phyloP scores from a whole-genome alignment of 2,329 filamentous ascomycete genomes.

The Cercospora nicotianae region DNA sequence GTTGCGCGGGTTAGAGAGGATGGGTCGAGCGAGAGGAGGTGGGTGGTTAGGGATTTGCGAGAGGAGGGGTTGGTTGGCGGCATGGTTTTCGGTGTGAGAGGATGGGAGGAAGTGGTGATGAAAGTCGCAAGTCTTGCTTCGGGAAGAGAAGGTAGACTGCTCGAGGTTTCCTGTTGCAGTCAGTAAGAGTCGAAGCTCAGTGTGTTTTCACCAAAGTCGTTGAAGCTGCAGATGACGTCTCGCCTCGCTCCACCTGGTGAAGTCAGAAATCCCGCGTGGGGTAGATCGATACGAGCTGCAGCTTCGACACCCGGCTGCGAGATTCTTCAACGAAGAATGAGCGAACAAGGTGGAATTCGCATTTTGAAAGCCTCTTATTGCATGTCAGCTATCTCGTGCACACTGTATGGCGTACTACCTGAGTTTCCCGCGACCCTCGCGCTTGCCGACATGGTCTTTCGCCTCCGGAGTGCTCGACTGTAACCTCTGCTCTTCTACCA shows the following conservation, averaged over 20 bases:
- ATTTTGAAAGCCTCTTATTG: neutral
- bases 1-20: slow-evolving; percentile 58
- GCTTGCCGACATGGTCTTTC: neutral
- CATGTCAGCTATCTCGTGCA: neutral
- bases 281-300: neutral
- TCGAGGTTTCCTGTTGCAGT: neutral
- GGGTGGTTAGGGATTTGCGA: slow-evolving; percentile 52
- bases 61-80: slow-evolving; percentile 25
- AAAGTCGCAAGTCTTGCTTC: neutral
- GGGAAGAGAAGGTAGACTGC: neutral
- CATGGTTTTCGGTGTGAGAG: slow-evolving; percentile 28
- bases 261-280: slow-evolving; percentile 6
- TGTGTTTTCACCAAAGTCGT: neutral
- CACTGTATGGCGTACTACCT: neutral
- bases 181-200: neutral
- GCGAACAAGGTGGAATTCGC: no score
- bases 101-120: neutral
- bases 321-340: neutral
- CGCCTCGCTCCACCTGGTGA: slow-evolving; percentile 5
- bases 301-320: neutral
- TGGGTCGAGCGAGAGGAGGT: slow-evolving; percentile 55
- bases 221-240: slow-evolving; percentile 8
- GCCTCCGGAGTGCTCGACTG: neutral
- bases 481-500: neutral
- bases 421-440: neutral